phyloP scores from a whole-genome alignment of 345 rosid species.

The Murraya paniculata region DNA sequence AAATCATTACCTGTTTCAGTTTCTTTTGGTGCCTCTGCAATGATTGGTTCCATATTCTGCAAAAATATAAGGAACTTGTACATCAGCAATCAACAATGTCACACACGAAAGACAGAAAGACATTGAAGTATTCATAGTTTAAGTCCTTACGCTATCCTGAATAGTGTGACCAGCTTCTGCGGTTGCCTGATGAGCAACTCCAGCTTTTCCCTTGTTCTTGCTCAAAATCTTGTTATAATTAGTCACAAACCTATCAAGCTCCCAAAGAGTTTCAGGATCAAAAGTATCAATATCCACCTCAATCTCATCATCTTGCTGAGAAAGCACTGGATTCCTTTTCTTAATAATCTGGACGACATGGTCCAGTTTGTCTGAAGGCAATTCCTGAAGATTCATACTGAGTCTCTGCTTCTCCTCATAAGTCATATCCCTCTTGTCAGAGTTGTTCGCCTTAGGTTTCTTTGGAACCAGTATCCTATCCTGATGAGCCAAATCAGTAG shows the following conservation, averaged over 20 bases:
- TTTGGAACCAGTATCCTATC: constrained; percentile 29
- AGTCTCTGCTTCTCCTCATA: constrained; percentile 82
- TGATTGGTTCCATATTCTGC: constrained; percentile 32
- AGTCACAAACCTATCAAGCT: constrained; percentile 61
- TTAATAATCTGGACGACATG: constrained; percentile 76
- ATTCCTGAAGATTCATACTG: constrained; percentile 59
- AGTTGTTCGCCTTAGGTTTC: constrained; percentile 44
- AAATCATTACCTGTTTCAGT: constrained; percentile 34
- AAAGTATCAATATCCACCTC: constrained; percentile 86
- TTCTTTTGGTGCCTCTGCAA: constrained; percentile 25
- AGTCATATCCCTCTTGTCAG: constrained; percentile 58
- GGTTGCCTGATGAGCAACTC: constrained; percentile 31
- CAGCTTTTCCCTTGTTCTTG: constrained; percentile 44
- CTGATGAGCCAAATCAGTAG: constrained; percentile 17
- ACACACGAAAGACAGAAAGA: not conserved
- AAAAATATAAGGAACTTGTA: not conserved
- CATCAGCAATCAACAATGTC: constrained; percentile 6
- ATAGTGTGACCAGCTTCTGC: constrained; percentile 35
- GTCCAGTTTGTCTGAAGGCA: constrained; percentile 80
- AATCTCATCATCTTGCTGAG: constrained; percentile 81
- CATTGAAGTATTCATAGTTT: constrained; percentile 9
- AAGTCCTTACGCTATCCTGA: constrained; percentile 44
- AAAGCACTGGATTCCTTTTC: constrained; percentile 66
- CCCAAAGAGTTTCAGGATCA: constrained; percentile 87
- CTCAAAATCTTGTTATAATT: constrained; percentile 40